phyloP scores from a whole-genome alignment of 352 stramenopile species.

The Globisporangium alternatum region DNA sequence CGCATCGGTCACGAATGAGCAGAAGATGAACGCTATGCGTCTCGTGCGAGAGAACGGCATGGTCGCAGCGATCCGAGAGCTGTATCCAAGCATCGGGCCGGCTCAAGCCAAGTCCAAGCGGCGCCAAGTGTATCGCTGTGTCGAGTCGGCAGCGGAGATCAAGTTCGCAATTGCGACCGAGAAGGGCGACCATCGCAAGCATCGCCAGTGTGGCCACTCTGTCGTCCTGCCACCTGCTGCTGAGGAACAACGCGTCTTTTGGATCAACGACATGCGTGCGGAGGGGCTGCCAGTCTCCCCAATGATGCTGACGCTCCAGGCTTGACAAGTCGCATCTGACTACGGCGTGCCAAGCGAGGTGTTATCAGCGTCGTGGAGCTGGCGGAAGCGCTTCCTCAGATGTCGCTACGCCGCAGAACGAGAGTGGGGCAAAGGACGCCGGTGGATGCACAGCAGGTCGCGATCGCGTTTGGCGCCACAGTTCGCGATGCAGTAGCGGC shows the following conservation, averaged over 20 bases:
- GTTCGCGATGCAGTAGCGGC: conserved; percentile 5
- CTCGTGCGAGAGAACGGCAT: background rate
- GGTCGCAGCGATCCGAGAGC: background rate
- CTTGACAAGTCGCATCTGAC: background rate
- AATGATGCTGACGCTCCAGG: background rate
- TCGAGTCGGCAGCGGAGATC: background rate
- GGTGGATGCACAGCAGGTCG: background rate
- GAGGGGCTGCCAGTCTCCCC: background rate
- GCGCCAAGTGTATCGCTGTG: background rate
- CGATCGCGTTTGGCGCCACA: background rate
- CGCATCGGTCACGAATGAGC: background rate
- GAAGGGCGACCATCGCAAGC: background rate
- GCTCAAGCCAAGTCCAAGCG: background rate
- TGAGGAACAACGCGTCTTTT: background rate
- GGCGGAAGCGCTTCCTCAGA: background rate
- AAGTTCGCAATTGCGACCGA: background rate
- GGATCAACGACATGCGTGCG: background rate
- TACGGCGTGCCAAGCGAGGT: background rate
- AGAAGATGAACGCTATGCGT: background rate
- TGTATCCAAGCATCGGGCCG: background rate
- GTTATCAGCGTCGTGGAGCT: background rate
- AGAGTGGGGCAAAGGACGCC: background rate
- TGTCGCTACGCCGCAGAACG: background rate
- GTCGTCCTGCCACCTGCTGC: background rate
- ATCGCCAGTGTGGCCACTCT: background rate